Evolutionary conservation across 2,329 filamentous ascomycete species (phyloP).

Genomic region (Hypoxylon sp.): DNA sequence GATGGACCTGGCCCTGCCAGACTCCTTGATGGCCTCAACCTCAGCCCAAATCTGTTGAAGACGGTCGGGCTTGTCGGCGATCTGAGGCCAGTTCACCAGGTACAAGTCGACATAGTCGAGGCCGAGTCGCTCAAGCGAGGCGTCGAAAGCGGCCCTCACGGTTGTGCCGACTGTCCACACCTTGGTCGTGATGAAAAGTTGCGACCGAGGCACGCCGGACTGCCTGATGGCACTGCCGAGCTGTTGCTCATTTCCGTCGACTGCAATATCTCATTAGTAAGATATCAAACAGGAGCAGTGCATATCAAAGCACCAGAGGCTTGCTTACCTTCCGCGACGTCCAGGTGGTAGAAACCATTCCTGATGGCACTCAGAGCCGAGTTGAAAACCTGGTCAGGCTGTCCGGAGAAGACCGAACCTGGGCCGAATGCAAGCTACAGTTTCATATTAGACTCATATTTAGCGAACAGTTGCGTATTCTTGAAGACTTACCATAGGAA

Average conservation of each 20-base stretch:
- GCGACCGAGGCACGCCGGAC: slow-evolving; percentile 73
- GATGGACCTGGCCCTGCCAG: slow-evolving; percentile 77
- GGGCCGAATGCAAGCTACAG: slow-evolving; percentile 78
- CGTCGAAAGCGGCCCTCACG: slow-evolving; percentile 66
- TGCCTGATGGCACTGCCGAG: slow-evolving; percentile 80
- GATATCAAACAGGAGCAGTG: background rate
- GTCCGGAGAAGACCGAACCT: slow-evolving; percentile 74
- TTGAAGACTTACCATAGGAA: slow-evolving; percentile 72
- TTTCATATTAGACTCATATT: slow-evolving; percentile 21
- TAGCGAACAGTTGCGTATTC: background rate
- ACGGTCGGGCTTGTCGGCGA: slow-evolving; percentile 62
- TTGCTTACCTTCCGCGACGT: slow-evolving; percentile 76
- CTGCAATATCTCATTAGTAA: slow-evolving; percentile 54
- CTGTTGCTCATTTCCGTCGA: slow-evolving; percentile 76
- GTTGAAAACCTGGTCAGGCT: slow-evolving; percentile 69
- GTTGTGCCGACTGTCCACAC: slow-evolving; percentile 59
- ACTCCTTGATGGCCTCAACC: slow-evolving; percentile 75
- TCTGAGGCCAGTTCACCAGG: slow-evolving; percentile 72
- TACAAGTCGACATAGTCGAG: slow-evolving; percentile 82
- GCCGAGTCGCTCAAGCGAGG: slow-evolving; percentile 75
- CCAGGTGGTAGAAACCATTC: slow-evolving; percentile 79
- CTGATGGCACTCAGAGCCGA: slow-evolving; percentile 74
- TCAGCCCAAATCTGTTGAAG: slow-evolving; percentile 73
- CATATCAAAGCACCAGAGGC: background rate
- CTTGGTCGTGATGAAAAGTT: slow-evolving; percentile 79